These are phyloP conservation scores for Ulmus americana DNA, from an alignment of 331 rosid species.

Conservation along the genomic window DNA sequence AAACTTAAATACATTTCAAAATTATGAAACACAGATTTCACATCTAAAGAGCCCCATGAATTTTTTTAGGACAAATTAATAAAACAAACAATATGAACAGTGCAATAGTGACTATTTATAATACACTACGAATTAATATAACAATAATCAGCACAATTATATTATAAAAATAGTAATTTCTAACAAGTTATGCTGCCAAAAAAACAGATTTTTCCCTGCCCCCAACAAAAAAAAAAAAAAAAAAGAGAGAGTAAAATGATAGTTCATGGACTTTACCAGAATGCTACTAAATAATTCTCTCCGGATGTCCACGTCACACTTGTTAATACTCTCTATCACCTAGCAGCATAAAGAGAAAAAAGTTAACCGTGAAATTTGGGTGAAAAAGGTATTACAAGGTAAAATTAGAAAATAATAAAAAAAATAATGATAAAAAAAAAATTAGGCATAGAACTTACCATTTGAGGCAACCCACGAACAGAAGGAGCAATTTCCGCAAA, in stretches of 20 bases:
- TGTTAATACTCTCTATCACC: slow-evolving; percentile 94
- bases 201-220: not conserved
- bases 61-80: not conserved
- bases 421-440: not conserved
- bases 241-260: slow-evolving; percentile 4
- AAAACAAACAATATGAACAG: not conserved
- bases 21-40: not conserved
- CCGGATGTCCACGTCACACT: slow-evolving; percentile 95
- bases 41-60: not conserved
- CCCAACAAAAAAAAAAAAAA: not conserved
- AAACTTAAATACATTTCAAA: slow-evolving; percentile 6
- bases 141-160: slow-evolving; percentile 1
- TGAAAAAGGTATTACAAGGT: slow-evolving; percentile 5
- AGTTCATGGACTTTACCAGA: slow-evolving; percentile 50
- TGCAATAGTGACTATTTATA: too few relatives aligned
- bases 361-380: slow-evolving; percentile 15
- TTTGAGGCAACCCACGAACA: slow-evolving; percentile 86
- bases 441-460: slow-evolving; percentile 41
- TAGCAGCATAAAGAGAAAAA: slow-evolving; percentile 29
- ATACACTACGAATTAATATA: not conserved
- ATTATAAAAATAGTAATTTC: slow-evolving; percentile 6
- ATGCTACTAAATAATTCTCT: slow-evolving; percentile 93
- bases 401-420: not conserved
- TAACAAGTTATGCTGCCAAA: not conserved
- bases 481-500: slow-evolving; percentile 60